Conservation (phyloP, 345 rosid genomes). For the Luvunga scandens region DNA sequence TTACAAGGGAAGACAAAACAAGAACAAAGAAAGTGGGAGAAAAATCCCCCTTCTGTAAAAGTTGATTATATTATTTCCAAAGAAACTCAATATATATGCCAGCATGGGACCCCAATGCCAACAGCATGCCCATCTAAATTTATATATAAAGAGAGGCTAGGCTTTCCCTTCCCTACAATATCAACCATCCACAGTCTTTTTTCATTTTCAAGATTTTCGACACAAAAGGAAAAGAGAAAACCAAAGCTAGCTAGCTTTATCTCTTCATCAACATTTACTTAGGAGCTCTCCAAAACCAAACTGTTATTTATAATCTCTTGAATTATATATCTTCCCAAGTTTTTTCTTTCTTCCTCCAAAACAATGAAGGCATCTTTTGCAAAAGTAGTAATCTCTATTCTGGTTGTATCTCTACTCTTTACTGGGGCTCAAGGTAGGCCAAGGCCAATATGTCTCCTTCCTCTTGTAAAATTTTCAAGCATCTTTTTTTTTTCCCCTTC, state of each 20-base stretch:
- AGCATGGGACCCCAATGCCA: neutral
- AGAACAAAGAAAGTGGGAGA: conserved; percentile 9
- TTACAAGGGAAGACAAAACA: conserved; percentile 4
- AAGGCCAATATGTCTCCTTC: neutral
- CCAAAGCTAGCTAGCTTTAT: neutral
- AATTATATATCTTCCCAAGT: neutral
- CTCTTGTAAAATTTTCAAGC: neutral
- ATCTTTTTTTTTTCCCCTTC: neutral
- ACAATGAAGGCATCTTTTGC: conserved; percentile 14
- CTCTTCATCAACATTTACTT: neutral
- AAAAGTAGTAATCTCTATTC: conserved; percentile 11
- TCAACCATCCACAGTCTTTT: neutral
- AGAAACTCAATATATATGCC: neutral
- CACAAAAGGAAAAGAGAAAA: neutral
- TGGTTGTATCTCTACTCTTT: conserved; percentile 13
- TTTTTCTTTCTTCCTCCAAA: neutral
- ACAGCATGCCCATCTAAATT: neutral
- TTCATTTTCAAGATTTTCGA: neutral
- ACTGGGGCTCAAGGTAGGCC: conserved; percentile 23
- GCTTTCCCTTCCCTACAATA: neutral
- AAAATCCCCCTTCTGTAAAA: neutral
- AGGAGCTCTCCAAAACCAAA: neutral
- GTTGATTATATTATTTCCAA: neutral
- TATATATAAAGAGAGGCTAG: neutral
- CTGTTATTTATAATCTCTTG: neutral